Conservation (phyloP, 306 rosid genomes). For the Cicer arietinum region DNA sequence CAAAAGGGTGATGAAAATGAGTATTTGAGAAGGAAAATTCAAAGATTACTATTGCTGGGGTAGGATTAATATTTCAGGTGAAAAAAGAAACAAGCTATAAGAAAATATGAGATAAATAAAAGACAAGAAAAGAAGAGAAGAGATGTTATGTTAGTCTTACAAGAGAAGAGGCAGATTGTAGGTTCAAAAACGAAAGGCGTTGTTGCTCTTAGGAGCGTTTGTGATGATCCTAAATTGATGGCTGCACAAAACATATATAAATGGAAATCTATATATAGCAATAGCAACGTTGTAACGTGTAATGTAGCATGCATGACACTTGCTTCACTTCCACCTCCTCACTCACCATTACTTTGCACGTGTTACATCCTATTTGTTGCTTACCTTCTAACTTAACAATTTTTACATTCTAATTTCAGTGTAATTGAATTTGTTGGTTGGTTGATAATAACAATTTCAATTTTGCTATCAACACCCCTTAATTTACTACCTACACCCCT, state of each 20-base stretch:
- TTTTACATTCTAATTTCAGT: too few relatives aligned
- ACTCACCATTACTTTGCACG: conserved; percentile 6
- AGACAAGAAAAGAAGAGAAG: background rate
- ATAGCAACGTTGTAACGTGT: conserved; percentile 43
- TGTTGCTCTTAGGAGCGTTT: background rate
- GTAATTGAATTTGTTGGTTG: too few relatives aligned
- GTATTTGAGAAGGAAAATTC: background rate
- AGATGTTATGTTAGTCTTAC: background rate
- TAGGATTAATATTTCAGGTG: too few relatives aligned
- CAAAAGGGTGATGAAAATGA: background rate
- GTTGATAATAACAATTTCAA: too few relatives aligned
- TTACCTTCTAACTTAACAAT: too few relatives aligned
- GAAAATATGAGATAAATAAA: background rate
- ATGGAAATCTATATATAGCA: too few relatives aligned
- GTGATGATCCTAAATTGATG: conserved; percentile 41
- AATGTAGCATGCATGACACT: conserved; percentile 47
- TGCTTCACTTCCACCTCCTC: conserved; percentile 3
- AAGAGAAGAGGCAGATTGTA: background rate
- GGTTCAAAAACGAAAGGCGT: background rate
- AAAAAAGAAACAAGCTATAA: background rate
- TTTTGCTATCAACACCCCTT: too few relatives aligned
- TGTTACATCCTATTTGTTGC: conserved; percentile 22
- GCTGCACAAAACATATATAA: background rate
- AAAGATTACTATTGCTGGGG: too few relatives aligned
- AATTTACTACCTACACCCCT: too few relatives aligned